Base-by-base conservation (phyloP, 2,329 filamentous ascomycete genomes). In the Drechslera avenae region DNA sequence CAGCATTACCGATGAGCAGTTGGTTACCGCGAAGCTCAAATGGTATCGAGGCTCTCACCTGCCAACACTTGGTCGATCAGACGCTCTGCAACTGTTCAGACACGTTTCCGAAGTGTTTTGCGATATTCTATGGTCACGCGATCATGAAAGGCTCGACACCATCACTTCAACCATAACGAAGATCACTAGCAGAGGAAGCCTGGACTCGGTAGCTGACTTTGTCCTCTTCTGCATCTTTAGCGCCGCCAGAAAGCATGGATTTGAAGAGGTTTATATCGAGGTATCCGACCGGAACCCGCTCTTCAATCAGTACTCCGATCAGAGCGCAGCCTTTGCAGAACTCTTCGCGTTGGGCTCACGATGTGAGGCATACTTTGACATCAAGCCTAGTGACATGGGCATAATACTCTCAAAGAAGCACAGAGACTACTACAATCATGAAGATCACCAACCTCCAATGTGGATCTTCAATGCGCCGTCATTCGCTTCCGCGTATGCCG, bases 251-350 rank as follows among this genome's bases (percentile, higher is more conserved):
- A 82, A 80, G 59, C 74, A 77, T 5, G 83, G 80, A 0, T 80
- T 86, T 35, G 83, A 86, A 52, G 83, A 87, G 51, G 81, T 86
- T 0, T 86, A 86, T 60, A 73, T 83, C 10, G 84, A 86, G 64
- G 81, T 85, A 1, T 83, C 81, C 0, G 84, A 86, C 60, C 76
- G 83, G 6, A 86, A 85, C 59, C 84, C 83, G 0, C 72, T 86
- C 8, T 84, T 85, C 67, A 82, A 85, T 46, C 76, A 80, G 16
- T 83, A 85, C 48, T 75, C 83, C 1, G 84, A 86, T 49, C 84
- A 87, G 65, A 83, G 84, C 12, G 84, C 83, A 26, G 83, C 83
- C 5, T 86, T 86, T 59, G 80, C 84, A 1, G 84, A 86, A 63
- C 79, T 85, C 0, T 86, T 85, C 68, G 84, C 83, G 0, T 73